These are phyloP conservation scores for Curvularia sp. DNA, from an alignment of 2,329 filamentous ascomycete genomes.

Conservation along the genomic window DNA sequence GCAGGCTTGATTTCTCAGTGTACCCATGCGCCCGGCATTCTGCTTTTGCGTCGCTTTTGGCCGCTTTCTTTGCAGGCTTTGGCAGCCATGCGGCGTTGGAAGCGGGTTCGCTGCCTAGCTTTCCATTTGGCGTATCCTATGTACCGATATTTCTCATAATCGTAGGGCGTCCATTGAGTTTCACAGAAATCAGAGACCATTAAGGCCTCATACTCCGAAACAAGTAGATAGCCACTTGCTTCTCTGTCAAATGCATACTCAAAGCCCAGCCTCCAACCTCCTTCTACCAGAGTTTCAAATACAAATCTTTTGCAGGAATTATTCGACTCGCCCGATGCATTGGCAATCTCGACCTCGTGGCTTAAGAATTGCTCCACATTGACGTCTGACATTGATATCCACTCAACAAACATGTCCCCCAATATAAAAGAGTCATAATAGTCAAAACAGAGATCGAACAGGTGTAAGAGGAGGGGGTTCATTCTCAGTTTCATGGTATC, in stretches of 20 bases:
- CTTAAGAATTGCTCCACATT: conserved; percentile 8
- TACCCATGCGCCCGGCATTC: conserved; percentile 22
- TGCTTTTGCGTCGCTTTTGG: conserved; percentile 10
- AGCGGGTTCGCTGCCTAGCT: background rate
- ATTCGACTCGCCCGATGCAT: background rate
- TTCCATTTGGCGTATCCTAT: background rate
- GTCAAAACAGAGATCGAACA: background rate
- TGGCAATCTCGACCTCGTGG: background rate
- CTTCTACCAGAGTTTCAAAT: background rate
- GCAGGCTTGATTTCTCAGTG: background rate
- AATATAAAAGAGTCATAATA: background rate
- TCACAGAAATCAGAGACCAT: background rate
- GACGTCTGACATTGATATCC: conserved; percentile 1
- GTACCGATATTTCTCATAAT: background rate
- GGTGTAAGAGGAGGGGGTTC: background rate
- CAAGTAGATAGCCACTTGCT: conserved; percentile 8
- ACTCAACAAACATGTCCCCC: background rate
- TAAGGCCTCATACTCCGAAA: conserved; percentile 12
- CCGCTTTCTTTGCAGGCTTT: conserved; percentile 24
- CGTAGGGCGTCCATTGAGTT: background rate
- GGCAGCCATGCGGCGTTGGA: conserved; percentile 11
- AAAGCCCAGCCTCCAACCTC: conserved; percentile 11
- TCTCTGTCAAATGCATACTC: conserved; percentile 6
- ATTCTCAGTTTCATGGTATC: background rate
- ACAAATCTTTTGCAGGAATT: background rate